These are phyloP conservation scores for Polyplosphaeria fusca DNA, from an alignment of 495 filamentous ascomycete genomes.

Conservation along the genomic window DNA sequence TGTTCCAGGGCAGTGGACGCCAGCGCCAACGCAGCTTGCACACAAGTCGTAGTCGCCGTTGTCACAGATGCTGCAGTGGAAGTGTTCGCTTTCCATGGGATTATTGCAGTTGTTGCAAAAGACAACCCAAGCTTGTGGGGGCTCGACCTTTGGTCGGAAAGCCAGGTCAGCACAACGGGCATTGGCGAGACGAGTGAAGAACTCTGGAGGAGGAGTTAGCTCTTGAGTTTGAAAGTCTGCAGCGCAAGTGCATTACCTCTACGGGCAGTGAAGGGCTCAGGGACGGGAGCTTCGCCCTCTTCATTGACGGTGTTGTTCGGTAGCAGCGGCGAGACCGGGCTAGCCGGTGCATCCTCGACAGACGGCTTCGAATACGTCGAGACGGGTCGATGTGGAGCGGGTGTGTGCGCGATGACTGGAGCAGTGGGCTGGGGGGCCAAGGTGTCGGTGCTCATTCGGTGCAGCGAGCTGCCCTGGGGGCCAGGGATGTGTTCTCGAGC, in stretches of 20 bases:
- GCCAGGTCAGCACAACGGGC: slow-evolving; percentile 26
- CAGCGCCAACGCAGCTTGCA: slow-evolving; percentile 67
- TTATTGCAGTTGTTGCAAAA: slow-evolving; percentile 89
- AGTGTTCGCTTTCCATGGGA: slow-evolving; percentile 76
- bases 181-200: slow-evolving; percentile 44
- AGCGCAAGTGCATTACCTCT: slow-evolving; percentile 17
- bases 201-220: slow-evolving; percentile 9
- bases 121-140: slow-evolving; percentile 56
- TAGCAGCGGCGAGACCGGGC: slow-evolving; percentile 10
- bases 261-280: slow-evolving; percentile 33
- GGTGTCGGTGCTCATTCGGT: slow-evolving; percentile 21
- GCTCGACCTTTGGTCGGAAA: slow-evolving; percentile 28
- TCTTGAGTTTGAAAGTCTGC: not conserved
- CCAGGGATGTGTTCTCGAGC: not conserved
- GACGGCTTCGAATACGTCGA: slow-evolving; percentile 1
- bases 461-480: slow-evolving; percentile 14
- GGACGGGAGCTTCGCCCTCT: slow-evolving; percentile 38
- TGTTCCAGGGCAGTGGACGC: slow-evolving; percentile 69
- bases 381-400: slow-evolving; percentile 9
- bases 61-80: slow-evolving; percentile 91
- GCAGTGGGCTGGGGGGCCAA: slow-evolving; percentile 5
- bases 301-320: slow-evolving; percentile 7
- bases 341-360: not conserved
- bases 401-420: slow-evolving; percentile 21
- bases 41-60: slow-evolving; percentile 95